Conservation (phyloP, 2,329 filamentous ascomycete species). For the Colletotrichum theobromicola region DNA sequence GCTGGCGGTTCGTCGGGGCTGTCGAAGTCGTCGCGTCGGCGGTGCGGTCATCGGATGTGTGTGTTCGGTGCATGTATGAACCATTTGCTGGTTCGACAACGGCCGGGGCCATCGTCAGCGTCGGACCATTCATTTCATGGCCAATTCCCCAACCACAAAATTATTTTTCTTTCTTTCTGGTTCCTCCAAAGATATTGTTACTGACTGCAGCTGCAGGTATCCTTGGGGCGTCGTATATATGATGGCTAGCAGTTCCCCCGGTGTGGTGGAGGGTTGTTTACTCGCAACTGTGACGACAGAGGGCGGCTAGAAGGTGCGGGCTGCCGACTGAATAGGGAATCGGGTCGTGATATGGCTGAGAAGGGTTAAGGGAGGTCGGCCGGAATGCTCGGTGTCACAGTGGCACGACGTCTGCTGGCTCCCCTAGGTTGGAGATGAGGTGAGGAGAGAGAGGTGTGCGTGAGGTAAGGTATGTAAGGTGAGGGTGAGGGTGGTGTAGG, state of each 20-base stretch:
- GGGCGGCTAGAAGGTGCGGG: conserved; percentile 1
- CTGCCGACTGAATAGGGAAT: neutral
- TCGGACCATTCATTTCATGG: conserved; percentile 41
- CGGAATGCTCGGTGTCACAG: conserved; percentile 21
- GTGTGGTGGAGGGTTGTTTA: neutral
- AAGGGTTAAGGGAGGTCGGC: conserved; percentile 8
- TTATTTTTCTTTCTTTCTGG: neutral
- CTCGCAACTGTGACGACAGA: conserved; percentile 1
- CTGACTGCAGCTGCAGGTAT: conserved; percentile 9
- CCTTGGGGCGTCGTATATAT: neutral
- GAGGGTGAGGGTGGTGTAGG: neutral
- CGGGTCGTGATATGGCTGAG: neutral
- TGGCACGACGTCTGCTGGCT: conserved; percentile 15
- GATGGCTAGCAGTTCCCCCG: neutral
- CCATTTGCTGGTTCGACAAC: conserved; percentile 29
- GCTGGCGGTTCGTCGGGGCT: conserved; percentile 18
- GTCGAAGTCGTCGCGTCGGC: conserved; percentile 7
- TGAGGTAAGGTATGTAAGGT: neutral
- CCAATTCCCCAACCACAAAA: conserved; percentile 12
- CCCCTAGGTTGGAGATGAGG: neutral
- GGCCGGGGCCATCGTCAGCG: conserved; percentile 44
- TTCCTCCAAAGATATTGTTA: neutral
- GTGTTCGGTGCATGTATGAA: conserved; percentile 35
- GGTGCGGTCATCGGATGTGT: conserved; percentile 35
- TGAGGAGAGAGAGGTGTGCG: neutral